Evolutionary conservation across 2,329 filamentous ascomycete species (phyloP).

Genomic region (Aspergillus ruber): DNA sequence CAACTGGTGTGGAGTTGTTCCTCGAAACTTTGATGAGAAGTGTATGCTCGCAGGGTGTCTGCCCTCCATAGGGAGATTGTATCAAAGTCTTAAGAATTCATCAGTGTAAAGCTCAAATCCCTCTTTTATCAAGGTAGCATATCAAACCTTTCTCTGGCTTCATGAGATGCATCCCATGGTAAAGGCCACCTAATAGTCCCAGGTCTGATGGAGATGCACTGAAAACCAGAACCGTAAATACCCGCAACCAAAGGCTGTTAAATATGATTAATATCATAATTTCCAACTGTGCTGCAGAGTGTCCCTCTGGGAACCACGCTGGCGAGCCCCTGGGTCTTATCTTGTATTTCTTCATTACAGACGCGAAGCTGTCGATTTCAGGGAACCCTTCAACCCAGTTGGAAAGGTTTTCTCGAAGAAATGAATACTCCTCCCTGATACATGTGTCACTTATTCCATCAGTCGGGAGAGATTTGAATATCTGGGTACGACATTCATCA

Average conservation of each 20-base stretch:
- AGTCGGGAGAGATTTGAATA: neutral
- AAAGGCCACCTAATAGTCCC: neutral
- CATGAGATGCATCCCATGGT: neutral
- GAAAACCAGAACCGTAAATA: neutral
- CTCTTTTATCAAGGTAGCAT: neutral
- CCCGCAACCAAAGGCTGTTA: neutral
- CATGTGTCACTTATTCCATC: constrained; percentile 1
- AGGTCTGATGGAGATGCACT: neutral
- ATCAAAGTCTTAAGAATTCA: no score
- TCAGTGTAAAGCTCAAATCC: neutral
- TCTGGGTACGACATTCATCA: neutral
- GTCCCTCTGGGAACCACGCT: neutral
- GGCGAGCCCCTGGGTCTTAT: neutral
- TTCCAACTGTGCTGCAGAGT: neutral
- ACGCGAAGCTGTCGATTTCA: neutral
- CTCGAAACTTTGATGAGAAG: neutral
- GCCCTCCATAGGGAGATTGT: constrained; percentile 2
- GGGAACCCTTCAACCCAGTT: constrained; percentile 3
- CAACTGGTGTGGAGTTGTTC: neutral
- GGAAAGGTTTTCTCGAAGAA: neutral
- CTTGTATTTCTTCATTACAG: neutral
- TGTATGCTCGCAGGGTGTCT: constrained; percentile 4
- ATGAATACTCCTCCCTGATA: neutral
- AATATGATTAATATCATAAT: neutral
- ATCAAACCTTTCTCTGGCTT: constrained; percentile 1